These are phyloP conservation scores for Athelia sp. DNA, from an alignment of 1,284 basidiomycete species.

Conservation along the genomic window DNA sequence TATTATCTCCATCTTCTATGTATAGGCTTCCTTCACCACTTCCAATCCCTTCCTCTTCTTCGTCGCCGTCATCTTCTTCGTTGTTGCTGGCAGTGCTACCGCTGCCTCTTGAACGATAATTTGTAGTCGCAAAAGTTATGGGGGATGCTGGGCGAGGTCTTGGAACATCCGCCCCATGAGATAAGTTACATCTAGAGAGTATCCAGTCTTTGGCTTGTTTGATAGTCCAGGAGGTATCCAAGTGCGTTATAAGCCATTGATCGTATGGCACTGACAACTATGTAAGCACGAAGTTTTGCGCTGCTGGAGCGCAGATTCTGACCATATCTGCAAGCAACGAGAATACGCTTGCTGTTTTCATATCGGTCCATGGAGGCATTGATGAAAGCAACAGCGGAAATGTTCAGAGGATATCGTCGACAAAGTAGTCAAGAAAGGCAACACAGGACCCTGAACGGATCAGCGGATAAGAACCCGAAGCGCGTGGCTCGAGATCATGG, in stretches of 20 bases:
- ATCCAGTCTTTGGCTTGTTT: slow-evolving; percentile 57
- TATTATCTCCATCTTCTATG: background rate
- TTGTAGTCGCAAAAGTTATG: slow-evolving; percentile 47
- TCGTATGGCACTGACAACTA: slow-evolving; percentile 52
- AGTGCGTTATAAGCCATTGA: slow-evolving; percentile 66
- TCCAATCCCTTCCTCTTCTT: slow-evolving; percentile 20
- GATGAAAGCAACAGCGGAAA: background rate
- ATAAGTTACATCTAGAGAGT: slow-evolving; percentile 42
- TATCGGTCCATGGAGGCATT: background rate
- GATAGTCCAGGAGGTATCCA: slow-evolving; percentile 53
- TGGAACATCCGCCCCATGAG: slow-evolving; percentile 30
- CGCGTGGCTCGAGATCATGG: too few species aligned
- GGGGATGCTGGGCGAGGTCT: slow-evolving; percentile 46
- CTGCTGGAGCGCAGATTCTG: slow-evolving; percentile 14
- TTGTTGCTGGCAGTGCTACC: slow-evolving; percentile 19
- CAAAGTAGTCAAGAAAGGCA: too few species aligned
- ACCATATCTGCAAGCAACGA: slow-evolving; percentile 52
- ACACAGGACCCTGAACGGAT: too few species aligned
- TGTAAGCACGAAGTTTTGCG: slow-evolving; percentile 1
- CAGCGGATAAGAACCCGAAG: too few species aligned
- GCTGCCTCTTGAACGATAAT: slow-evolving; percentile 9
- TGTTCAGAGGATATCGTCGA: too few species aligned
- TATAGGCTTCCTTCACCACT: slow-evolving; percentile 18
- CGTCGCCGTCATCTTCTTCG: slow-evolving; percentile 20
- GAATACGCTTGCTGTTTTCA: background rate